Conservation (phyloP, 345 rosid species). For the Eucalyptus sideroxylon region DNA sequence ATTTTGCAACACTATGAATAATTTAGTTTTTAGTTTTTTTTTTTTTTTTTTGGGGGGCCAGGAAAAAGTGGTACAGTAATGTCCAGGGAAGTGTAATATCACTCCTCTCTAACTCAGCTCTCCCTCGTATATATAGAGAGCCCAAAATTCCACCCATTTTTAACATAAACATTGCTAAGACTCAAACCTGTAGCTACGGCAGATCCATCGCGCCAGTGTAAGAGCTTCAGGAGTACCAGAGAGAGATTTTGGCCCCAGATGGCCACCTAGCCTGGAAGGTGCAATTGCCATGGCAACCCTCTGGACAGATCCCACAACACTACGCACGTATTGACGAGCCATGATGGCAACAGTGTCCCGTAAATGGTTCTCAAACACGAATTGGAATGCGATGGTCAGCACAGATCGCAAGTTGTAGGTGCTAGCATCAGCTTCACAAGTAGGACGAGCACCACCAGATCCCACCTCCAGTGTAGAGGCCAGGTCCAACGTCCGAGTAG, state of each 20-base stretch:
- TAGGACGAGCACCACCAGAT: slow-evolving; percentile 40
- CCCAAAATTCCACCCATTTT: background rate
- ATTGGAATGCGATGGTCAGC: slow-evolving; percentile 89
- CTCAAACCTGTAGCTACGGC: slow-evolving; percentile 69
- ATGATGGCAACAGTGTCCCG: slow-evolving; percentile 85
- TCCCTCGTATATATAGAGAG: background rate
- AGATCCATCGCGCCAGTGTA: slow-evolving; percentile 79
- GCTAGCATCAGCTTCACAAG: slow-evolving; percentile 39
- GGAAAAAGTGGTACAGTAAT: background rate
- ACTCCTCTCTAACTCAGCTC: background rate
- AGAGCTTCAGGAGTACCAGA: slow-evolving; percentile 93
- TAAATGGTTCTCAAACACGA: slow-evolving; percentile 69
- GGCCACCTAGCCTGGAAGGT: slow-evolving; percentile 44
- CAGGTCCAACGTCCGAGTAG: slow-evolving; percentile 75
- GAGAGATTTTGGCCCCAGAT: slow-evolving; percentile 34
- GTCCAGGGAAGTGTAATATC: background rate
- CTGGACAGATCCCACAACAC: slow-evolving; percentile 88
- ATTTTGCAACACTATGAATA: background rate
- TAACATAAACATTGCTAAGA: background rate
- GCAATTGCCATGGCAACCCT: slow-evolving; percentile 96
- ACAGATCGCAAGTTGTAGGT: slow-evolving; percentile 71
- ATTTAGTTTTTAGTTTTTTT: background rate
- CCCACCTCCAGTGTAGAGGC: slow-evolving; percentile 82
- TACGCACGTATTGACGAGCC: slow-evolving; percentile 91
- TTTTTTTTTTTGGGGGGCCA: too few relatives aligned